These are phyloP conservation scores for Colletotrichum lupini DNA, from an alignment of 2,329 filamentous ascomycete species.

Conservation along the genomic window DNA sequence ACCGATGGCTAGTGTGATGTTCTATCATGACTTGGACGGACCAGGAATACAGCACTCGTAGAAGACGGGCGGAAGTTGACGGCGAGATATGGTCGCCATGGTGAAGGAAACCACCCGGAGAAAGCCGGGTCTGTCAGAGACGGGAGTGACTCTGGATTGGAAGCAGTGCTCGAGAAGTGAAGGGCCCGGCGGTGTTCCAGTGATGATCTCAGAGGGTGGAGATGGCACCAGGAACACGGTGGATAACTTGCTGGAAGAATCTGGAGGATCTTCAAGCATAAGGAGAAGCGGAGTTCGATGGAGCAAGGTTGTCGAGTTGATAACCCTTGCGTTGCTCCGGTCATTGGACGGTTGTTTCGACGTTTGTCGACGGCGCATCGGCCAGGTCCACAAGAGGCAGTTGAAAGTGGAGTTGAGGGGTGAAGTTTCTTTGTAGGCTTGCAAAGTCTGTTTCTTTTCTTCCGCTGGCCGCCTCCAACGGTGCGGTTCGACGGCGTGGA, in stretches of 20 bases:
- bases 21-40: not conserved
- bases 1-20: conserved; percentile 4
- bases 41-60: not conserved
- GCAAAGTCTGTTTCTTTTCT: not conserved
- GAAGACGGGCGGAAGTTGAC: not conserved
- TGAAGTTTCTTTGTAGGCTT: not conserved
- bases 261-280: not conserved
- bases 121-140: not conserved
- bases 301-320: not conserved
- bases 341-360: conserved; percentile 22
- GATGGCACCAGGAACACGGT: not conserved
- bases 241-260: not conserved
- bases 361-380: not conserved
- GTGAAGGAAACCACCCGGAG: not conserved
- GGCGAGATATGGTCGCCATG: not conserved
- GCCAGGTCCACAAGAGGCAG: not conserved
- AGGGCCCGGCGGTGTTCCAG: not conserved
- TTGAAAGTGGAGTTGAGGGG: not conserved
- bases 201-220: conserved; percentile 19
- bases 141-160: not conserved
- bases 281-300: not conserved
- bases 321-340: not conserved
- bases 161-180: not conserved
- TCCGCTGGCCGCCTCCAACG: not conserved
- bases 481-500: not conserved